These are phyloP conservation scores for Panicum virgatum DNA, from an alignment of 202 grass and related monocot species.

Conservation along the genomic window DNA sequence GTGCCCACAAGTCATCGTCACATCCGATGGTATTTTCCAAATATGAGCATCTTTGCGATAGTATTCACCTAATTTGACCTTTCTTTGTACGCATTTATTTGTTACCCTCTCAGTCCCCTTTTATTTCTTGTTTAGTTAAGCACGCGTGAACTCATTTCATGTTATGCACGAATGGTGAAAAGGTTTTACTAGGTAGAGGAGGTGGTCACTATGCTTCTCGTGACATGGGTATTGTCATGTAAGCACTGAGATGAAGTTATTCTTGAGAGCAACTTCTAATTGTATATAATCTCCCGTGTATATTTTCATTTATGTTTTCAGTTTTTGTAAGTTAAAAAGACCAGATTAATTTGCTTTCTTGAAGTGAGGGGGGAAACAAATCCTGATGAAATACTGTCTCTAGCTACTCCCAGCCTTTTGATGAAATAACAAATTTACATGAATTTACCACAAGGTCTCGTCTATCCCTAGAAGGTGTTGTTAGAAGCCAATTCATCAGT, in stretches of 20 bases:
- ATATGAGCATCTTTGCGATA: neutral
- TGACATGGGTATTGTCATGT: conserved; percentile 87
- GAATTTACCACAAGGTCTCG: neutral
- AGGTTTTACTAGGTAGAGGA: conserved; percentile 82
- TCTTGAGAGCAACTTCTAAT: conserved; percentile 15
- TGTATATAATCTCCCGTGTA: neutral
- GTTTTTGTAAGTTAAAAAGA: neutral
- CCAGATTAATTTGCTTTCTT: neutral
- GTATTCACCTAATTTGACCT: neutral
- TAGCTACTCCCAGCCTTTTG: neutral
- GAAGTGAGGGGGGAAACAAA: neutral
- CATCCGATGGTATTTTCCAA: neutral
- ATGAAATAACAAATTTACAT: neutral
- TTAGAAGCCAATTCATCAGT: neutral
- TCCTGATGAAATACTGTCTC: neutral
- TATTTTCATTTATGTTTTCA: neutral
- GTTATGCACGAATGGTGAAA: conserved; percentile 61
- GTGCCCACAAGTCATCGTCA: neutral
- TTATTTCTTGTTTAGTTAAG: neutral
- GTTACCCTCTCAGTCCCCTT: neutral
- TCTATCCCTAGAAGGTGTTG: neutral
- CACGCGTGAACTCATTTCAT: conserved; percentile 8
- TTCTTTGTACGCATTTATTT: neutral
- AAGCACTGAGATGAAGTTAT: conserved; percentile 40
- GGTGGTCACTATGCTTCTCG: conserved; percentile 92